Percentiles rank a stretch among this genome's conserved stretches.
These are phyloP conservation scores for Mariannaea elegans DNA, from an alignment of 2,329 filamentous ascomycete species.

Conservation along the genomic window DNA sequence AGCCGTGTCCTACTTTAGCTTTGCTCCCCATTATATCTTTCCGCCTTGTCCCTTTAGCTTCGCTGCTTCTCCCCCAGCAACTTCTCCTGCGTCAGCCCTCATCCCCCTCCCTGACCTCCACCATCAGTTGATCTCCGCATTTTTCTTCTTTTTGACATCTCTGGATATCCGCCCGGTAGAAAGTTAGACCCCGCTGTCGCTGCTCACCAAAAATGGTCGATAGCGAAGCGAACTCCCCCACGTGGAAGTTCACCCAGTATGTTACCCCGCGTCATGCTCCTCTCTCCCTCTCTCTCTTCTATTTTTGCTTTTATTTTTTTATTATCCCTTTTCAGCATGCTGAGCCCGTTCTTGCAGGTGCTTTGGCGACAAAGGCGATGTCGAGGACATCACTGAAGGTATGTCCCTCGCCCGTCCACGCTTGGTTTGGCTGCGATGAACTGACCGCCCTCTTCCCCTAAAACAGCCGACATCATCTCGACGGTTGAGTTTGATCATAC, in stretches of 20 bases:
- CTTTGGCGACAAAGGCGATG: constrained; percentile 99
- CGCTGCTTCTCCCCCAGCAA: constrained; percentile 21
- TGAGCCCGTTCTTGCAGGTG: constrained; percentile 68
- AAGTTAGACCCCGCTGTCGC: constrained; percentile 41
- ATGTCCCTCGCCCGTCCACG: constrained; percentile 42
- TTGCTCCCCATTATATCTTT: constrained; percentile 27
- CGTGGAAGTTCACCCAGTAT: constrained; percentile 99
- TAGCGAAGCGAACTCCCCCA: constrained; percentile 91
- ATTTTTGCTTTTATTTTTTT: neutral
- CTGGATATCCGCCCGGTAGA: constrained; percentile 35
- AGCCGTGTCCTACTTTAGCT: constrained; percentile 34
- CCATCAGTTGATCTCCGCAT: constrained; percentile 26
- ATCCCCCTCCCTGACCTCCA: constrained; percentile 26
- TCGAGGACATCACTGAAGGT: constrained; percentile 99
- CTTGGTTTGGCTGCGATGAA: constrained; percentile 22
- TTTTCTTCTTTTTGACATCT: constrained; percentile 32
- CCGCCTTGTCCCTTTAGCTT: constrained; percentile 26
- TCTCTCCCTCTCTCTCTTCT: constrained; percentile 9
- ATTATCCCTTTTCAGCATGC: constrained; percentile 14
- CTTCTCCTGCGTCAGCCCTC: constrained; percentile 23
- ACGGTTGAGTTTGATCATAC: constrained; percentile 92
- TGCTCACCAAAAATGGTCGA: constrained; percentile 84
- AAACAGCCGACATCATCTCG: constrained; percentile 85
- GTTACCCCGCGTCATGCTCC: constrained; percentile 47
- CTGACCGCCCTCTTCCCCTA: constrained; percentile 36